Conservation (phyloP, 495 filamentous ascomycete genomes). For the Pyrenula massariospora region DNA sequence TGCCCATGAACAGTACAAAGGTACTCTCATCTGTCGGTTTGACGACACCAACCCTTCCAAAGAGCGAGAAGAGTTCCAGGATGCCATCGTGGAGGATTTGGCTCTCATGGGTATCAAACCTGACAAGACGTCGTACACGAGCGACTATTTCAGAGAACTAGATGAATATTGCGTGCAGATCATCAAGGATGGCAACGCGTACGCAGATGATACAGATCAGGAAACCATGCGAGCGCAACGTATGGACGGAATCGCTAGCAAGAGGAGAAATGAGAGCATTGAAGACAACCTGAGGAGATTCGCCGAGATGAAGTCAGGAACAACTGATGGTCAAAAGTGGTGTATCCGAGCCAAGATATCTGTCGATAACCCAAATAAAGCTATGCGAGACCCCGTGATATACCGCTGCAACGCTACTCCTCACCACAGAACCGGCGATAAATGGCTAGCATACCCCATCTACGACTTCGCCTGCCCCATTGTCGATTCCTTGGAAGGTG, state of each 20-base stretch:
- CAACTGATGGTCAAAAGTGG: constrained; percentile 62
- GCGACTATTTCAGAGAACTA: constrained; percentile 83
- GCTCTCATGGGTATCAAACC: constrained; percentile 77
- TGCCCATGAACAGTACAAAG: constrained; percentile 77
- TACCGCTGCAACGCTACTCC: constrained; percentile 71
- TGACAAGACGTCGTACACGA: constrained; percentile 67
- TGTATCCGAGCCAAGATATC: constrained; percentile 88
- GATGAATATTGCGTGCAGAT: constrained; percentile 66
- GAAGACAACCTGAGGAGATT: constrained; percentile 74
- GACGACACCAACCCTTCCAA: constrained; percentile 93
- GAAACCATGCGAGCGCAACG: constrained; percentile 75
- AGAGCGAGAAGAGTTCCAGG: constrained; percentile 85
- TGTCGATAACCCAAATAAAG: constrained; percentile 71
- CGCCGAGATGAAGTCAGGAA: constrained; percentile 79
- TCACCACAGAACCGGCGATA: constrained; percentile 81
- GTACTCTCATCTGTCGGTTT: constrained; percentile 71
- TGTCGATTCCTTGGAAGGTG: constrained; percentile 80
- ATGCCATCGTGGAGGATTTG: constrained; percentile 78
- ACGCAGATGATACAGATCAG: constrained; percentile 81
- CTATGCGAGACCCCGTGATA: constrained; percentile 85
- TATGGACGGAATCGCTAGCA: constrained; percentile 62
- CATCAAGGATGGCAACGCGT: constrained; percentile 76
- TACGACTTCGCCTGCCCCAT: constrained; percentile 93
- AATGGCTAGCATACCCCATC: constrained; percentile 93
- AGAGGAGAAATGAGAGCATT: constrained; percentile 59